Percentiles rank a stretch among this genome's conserved stretches.
Evolutionary conservation across 805 yeast genomes (phyloP).

Genomic region (Kuraishia hungarica): DNA sequence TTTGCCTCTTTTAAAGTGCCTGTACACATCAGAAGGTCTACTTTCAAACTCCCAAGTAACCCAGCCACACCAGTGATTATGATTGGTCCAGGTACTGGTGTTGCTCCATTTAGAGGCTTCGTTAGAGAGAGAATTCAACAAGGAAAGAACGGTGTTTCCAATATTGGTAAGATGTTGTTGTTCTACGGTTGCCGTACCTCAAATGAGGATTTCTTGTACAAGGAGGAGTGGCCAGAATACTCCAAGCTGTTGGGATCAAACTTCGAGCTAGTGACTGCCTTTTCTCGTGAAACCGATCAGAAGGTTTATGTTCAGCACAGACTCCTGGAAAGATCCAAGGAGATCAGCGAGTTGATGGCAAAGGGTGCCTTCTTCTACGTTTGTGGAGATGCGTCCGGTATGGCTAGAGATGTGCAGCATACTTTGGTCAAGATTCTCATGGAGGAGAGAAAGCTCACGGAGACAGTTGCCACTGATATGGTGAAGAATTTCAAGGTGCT

Average conservation of each 20-base stretch:
- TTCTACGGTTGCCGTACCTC: conserved; percentile 84
- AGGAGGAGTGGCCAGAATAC: conserved; percentile 83
- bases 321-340: conserved; percentile 42
- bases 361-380: conserved; percentile 85
- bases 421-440: conserved; percentile 58
- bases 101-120: conserved; percentile 96
- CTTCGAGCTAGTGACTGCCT: conserved; percentile 75
- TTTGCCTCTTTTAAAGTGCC: conserved; percentile 59
- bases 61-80: conserved; percentile 77
- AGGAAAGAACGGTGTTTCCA: conserved; percentile 34
- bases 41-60: conserved; percentile 86
- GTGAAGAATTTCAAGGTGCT: conserved; percentile 72
- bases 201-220: conserved; percentile 76
- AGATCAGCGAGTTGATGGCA: conserved; percentile 45
- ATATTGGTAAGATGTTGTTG: conserved; percentile 64
- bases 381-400: conserved; percentile 93
- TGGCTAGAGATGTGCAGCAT: conserved; percentile 90
- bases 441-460: conserved; percentile 51
- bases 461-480: conserved; percentile 65
- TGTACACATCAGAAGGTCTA: conserved; percentile 89
- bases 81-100: conserved; percentile 98
- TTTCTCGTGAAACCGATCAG: conserved; percentile 62
- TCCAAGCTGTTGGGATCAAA: conserved; percentile 47
- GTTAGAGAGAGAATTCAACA: conserved; percentile 74
- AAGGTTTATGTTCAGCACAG: conserved; percentile 83